These are phyloP conservation scores for Penicillium sp. DNA, from an alignment of 2,329 filamentous ascomycete species.

Conservation along the genomic window DNA sequence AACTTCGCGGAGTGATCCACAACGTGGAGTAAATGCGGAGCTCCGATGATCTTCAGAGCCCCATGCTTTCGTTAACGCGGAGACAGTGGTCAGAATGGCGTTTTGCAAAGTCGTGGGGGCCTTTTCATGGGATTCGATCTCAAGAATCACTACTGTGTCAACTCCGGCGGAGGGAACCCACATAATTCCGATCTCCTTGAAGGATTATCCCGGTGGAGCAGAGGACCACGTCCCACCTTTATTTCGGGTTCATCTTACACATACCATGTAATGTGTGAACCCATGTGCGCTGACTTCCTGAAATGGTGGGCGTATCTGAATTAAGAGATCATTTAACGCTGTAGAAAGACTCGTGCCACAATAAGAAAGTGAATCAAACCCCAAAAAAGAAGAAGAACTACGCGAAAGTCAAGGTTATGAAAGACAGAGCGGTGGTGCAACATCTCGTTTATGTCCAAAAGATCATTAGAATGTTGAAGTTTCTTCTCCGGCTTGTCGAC, in stretches of 20 bases:
- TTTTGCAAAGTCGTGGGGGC: not conserved
- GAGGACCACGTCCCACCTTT: not conserved
- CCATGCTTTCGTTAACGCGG: not conserved
- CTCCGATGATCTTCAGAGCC: not conserved
- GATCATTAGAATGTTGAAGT: not conserved
- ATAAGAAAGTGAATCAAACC: not conserved
- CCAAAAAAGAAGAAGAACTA: too few species aligned
- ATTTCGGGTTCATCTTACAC: not conserved
- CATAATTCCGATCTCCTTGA: not conserved
- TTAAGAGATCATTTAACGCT: not conserved
- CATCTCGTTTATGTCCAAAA: not conserved
- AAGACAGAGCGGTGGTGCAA: too few species aligned
- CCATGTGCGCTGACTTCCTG: not conserved
- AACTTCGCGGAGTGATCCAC: not conserved
- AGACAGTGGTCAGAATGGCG: too few species aligned
- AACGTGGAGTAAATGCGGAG: conserved; percentile 1
- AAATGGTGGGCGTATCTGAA: not conserved
- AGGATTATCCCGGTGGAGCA: conserved; percentile 5
- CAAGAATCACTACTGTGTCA: not conserved
- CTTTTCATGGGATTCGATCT: not conserved
- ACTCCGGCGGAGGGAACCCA: conserved; percentile 2
- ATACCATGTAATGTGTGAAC: not conserved
- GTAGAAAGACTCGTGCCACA: not conserved
- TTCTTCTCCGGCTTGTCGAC: not conserved
- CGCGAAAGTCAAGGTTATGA: too few species aligned